Evolutionary conservation across 192 early-diverging fungal species (phyloP).

Genomic region (Podila clonocystis): DNA sequence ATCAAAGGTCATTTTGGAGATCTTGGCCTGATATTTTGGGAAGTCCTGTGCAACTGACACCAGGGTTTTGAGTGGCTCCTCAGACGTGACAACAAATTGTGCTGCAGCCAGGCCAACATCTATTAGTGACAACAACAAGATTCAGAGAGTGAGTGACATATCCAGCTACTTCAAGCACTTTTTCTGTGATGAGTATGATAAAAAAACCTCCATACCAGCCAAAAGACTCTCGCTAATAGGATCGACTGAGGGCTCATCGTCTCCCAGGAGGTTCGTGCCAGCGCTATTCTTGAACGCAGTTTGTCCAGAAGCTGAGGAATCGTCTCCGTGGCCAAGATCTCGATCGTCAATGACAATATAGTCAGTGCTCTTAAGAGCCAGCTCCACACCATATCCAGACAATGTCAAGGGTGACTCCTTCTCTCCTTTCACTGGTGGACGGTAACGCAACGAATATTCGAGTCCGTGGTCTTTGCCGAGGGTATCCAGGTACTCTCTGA

Average conservation of each 20-base stretch:
- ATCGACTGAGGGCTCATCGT: conserved; percentile 55
- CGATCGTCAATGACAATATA: conserved; percentile 97
- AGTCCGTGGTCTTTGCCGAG: conserved; percentile 59
- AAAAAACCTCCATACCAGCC: conserved; percentile 53
- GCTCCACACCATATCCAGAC: conserved; percentile 92
- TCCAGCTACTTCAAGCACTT: background rate
- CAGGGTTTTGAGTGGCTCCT: conserved; percentile 72
- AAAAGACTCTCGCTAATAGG: conserved; percentile 64
- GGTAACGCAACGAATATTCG: conserved; percentile 80
- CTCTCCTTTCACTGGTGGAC: conserved; percentile 49
- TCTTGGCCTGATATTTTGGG: conserved; percentile 86
- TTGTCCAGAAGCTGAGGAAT: conserved; percentile 10
- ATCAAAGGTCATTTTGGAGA: conserved; percentile 66
- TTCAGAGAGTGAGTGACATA: background rate
- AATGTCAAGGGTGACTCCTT: conserved; percentile 59
- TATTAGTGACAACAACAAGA: background rate
- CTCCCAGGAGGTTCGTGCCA: conserved; percentile 53
- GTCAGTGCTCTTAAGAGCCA: conserved; percentile 96
- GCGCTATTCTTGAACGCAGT: conserved; percentile 20
- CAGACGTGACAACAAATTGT: conserved; percentile 72
- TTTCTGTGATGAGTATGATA: background rate
- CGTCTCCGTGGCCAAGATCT: conserved; percentile 58
- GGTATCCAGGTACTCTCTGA: conserved; percentile 64
- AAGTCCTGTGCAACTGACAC: conserved; percentile 82
- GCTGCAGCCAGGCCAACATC: conserved; percentile 77